Percentiles rank a stretch among this genome's conserved stretches.
Conservation (phyloP, 352 stramenopile genomes). For the Phytophthora quininea region DNA sequence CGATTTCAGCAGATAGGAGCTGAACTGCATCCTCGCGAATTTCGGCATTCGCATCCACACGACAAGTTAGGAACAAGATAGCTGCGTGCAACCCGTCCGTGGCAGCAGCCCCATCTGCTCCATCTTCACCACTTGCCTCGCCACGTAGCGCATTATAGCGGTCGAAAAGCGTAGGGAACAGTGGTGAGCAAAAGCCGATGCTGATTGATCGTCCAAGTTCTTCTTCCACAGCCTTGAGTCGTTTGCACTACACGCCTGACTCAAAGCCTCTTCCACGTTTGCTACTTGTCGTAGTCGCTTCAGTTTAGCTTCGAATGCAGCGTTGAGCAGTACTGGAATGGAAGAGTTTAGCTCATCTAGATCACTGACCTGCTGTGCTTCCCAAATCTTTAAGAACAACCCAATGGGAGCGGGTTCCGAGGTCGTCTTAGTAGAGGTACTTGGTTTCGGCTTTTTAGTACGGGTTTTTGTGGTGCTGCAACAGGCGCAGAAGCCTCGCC, state of each 20-base stretch:
- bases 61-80: conserved; percentile 61
- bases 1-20: conserved; percentile 55
- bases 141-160: conserved; percentile 41
- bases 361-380: conserved; percentile 28
- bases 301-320: conserved; percentile 49
- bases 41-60: conserved; percentile 57
- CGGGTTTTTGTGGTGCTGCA: conserved; percentile 6
- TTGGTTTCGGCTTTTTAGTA: conserved; percentile 11
- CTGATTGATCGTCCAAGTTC: conserved; percentile 59
- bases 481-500: conserved; percentile 6
- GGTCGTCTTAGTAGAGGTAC: conserved; percentile 14
- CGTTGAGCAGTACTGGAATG: conserved; percentile 30
- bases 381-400: conserved; percentile 52
- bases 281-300: conserved; percentile 48
- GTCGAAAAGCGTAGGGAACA: conserved; percentile 59
- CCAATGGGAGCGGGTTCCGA: conserved; percentile 23
- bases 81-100: conserved; percentile 56
- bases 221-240: conserved; percentile 51
- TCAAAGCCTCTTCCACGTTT: conserved; percentile 45
- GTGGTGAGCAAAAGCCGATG: conserved; percentile 57
- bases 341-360: conserved; percentile 31
- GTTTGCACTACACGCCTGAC: conserved; percentile 33
- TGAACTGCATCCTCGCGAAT: conserved; percentile 65
- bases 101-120: conserved; percentile 9
- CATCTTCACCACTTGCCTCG: conserved; percentile 17